Evolutionary conservation across 208 protist genomes (phyloP), one percentile per base, ranked within the genome.

Genomic region (Wallacemonas sp.): DNA sequence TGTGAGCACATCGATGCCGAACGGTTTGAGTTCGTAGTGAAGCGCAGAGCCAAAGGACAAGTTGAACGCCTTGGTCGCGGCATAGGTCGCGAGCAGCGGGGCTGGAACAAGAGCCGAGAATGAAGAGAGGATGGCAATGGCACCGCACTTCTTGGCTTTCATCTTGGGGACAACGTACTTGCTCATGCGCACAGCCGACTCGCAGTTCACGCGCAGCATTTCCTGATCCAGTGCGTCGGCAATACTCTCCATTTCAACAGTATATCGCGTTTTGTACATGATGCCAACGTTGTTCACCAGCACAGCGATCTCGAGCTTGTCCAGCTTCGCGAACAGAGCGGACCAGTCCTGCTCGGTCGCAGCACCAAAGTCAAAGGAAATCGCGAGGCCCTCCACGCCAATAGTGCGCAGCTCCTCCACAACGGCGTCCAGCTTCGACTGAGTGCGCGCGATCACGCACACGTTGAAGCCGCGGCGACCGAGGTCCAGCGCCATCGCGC

Each of bases 261-360:
- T 85, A 67, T 94, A 95, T 21, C 71, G 66, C 2, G 30, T 39
- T 24, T 58, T 38, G 74, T 98, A 98, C 75, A 91, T 97, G 16
- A 97, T 77, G 34, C 95, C 95, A 4, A 98, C 95, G 66, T 98
- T 98, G 70, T 98, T 98, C 12, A 98, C 81, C 29, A 93, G 75
- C 11, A 95, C 68, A 2, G 77, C 80, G 36, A 92, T 85, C 46
- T 78, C 68, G 2, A 92, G 63, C 14, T 56, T 68, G 41, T 86
- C 47, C 1, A 95, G 70, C 65, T 85, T 26, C 1, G 58, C 48
- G 27, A 84, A 82, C n/a, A 98, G 74, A 24, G 57, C 57, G 32
- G 72, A 32, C 65, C 92, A 97, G 54, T 85, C 80, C 38, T 72
- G 21, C 11, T 69, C 39, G 19, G 78, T 89, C 3, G 81, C 80